Conservation (phyloP, 805 yeast species). For the Candida sphagnicola region DNA sequence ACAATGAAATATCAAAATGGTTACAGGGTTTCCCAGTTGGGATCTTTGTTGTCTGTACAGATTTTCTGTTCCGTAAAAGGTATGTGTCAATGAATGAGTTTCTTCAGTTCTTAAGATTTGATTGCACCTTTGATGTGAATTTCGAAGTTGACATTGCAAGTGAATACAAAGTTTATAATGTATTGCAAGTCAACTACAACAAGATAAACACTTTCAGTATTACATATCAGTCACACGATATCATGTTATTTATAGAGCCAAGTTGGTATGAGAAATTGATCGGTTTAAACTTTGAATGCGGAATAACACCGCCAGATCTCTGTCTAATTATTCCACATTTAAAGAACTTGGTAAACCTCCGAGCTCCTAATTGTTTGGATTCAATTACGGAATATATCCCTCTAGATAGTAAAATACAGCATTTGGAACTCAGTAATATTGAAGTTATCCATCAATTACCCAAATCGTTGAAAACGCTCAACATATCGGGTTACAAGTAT, state of each 20-base stretch:
- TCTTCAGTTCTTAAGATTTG: neutral
- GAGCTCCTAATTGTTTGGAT: neutral
- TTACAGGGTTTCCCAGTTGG: neutral
- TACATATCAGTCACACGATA: neutral
- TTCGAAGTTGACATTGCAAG: neutral
- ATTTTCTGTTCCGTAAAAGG: neutral
- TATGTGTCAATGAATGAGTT: neutral
- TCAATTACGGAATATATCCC: no score
- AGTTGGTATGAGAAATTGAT: neutral
- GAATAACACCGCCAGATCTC: neutral
- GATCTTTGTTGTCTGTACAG: neutral
- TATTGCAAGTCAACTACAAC: neutral
- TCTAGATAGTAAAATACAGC: no score
- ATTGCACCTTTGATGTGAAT: neutral
- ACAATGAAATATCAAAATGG: neutral
- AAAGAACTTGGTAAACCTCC: neutral
- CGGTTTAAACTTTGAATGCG: neutral
- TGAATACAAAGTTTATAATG: neutral
- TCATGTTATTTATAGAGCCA: neutral
- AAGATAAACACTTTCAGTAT: neutral
- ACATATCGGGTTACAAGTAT: no score
- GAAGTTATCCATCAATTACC: no score
- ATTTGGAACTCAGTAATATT: no score
- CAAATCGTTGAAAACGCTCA: no score
- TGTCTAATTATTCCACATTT: neutral